Evolutionary conservation across 768 basidiomycete species (phyloP).

Genomic region (Piloderma croceum): DNA sequence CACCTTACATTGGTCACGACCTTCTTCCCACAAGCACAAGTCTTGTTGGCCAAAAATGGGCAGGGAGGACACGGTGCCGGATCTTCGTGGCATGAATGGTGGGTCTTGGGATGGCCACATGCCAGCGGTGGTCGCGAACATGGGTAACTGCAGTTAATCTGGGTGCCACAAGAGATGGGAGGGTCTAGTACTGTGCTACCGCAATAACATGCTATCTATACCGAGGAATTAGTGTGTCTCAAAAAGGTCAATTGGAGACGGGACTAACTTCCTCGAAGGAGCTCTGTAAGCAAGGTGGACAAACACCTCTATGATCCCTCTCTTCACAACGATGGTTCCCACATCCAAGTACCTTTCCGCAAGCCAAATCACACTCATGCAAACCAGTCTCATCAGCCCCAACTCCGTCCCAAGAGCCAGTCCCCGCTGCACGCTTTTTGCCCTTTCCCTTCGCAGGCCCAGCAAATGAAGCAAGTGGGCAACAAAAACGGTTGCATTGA

Average conservation of each 20-base stretch:
- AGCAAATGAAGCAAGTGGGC: constrained; percentile 72
- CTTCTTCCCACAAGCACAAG: constrained; percentile 88
- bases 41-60: constrained; percentile 68
- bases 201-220: constrained; percentile 73
- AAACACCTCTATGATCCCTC: constrained; percentile 77
- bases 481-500: constrained; percentile 80
- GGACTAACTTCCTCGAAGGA: constrained; percentile 79
- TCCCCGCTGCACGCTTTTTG: constrained; percentile 44
- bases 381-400: constrained; percentile 56
- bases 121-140: constrained; percentile 64
- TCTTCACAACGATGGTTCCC: constrained; percentile 77
- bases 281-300: constrained; percentile 79
- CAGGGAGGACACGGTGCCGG: constrained; percentile 76
- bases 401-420: too few species aligned
- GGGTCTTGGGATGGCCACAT: constrained; percentile 78
- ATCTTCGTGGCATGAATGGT: constrained; percentile 81
- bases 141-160: constrained; percentile 71
- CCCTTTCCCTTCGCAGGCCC: constrained; percentile 45
- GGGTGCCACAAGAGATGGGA: constrained; percentile 83
- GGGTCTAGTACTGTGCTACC: constrained; percentile 84
- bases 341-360: constrained; percentile 66
- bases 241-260: neutral
- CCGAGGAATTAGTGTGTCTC: neutral
- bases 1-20: constrained; percentile 75
- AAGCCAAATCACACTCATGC: constrained; percentile 82